Percentiles rank a stretch among this genome's conserved stretches.
These are phyloP conservation scores for Skeletonema tropicum DNA, from an alignment of 108 stramenopile species.

Conservation along the genomic window DNA sequence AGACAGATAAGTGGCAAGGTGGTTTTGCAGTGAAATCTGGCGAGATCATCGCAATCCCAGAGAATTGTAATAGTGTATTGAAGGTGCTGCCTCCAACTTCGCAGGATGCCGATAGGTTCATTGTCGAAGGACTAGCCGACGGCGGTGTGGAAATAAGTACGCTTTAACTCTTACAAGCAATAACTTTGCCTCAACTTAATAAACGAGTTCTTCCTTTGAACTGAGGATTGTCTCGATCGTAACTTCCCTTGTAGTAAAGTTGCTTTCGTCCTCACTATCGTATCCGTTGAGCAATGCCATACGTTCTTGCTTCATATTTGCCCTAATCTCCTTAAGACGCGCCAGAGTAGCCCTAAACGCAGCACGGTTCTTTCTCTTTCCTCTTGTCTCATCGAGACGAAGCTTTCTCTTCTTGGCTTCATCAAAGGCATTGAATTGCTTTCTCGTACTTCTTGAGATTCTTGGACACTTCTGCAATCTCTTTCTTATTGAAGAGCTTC, in stretches of 20 bases:
- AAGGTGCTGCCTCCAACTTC: slow-evolving; percentile 23
- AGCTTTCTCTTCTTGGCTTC: slow-evolving; percentile 80
- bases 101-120: neutral
- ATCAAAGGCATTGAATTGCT: slow-evolving; percentile 95
- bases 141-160: neutral
- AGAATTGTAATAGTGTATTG: slow-evolving; percentile 31
- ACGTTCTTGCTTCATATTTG: slow-evolving; percentile 64
- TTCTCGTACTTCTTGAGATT: slow-evolving; percentile 97
- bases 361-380: slow-evolving; percentile 76
- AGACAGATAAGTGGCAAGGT: slow-evolving; percentile 87
- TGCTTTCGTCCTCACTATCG: slow-evolving; percentile 84
- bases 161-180: neutral
- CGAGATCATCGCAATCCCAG: slow-evolving; percentile 32
- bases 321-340: slow-evolving; percentile 60
- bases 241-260: slow-evolving; percentile 67
- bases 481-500: slow-evolving; percentile 78
- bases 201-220: slow-evolving; percentile 85
- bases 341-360: slow-evolving; percentile 70
- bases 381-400: slow-evolving; percentile 86
- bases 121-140: neutral
- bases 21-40: slow-evolving; percentile 27
- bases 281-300: slow-evolving; percentile 79
- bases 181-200: slow-evolving; percentile 26
- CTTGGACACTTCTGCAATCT: slow-evolving; percentile 84
- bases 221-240: slow-evolving; percentile 79